A percentile compares a stretch with the other conserved stretches of the same genome.
These are phyloP conservation scores for Alternaria brassicae DNA, from an alignment of 2,329 filamentous ascomycete genomes.

Conservation along the genomic window DNA sequence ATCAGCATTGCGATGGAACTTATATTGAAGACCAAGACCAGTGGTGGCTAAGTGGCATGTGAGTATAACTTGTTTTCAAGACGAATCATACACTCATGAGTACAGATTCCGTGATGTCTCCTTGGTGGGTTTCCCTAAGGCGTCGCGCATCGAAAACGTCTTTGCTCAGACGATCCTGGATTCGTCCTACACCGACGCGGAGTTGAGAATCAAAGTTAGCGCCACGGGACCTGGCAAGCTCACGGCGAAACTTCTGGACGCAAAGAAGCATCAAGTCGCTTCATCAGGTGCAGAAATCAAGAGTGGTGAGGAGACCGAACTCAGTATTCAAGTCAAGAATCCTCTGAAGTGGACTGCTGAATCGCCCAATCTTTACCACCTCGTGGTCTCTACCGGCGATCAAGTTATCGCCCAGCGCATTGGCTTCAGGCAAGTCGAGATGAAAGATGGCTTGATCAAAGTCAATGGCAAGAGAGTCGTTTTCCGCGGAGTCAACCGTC, in stretches of 20 bases:
- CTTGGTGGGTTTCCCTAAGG: constrained; percentile 63
- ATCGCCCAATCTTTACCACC: constrained; percentile 66
- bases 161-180: constrained; percentile 65
- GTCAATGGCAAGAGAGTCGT: constrained; percentile 69
- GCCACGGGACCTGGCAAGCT: constrained; percentile 52
- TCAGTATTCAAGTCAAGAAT: constrained; percentile 56
- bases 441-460: constrained; percentile 65
- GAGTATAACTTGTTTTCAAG: constrained; percentile 10
- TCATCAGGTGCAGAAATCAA: constrained; percentile 22
- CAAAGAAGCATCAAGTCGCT: constrained; percentile 38
- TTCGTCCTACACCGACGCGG: constrained; percentile 58
- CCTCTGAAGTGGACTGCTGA: constrained; percentile 74
- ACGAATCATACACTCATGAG: background rate
- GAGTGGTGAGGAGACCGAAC: constrained; percentile 24
- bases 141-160: constrained; percentile 63
- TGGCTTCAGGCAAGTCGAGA: constrained; percentile 70
- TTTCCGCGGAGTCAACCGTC: constrained; percentile 71
- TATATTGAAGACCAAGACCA: constrained; percentile 75
- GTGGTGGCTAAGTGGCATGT: constrained; percentile 69
- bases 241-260: constrained; percentile 56
- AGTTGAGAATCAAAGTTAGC: constrained; percentile 58
- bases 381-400: constrained; percentile 53
- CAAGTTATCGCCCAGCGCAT: constrained; percentile 61
- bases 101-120: constrained; percentile 72
- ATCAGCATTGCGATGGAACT: constrained; percentile 72